phyloP scores from a whole-genome alignment of 2,329 filamentous ascomycete genomes.

The Aspergillus udagawae region DNA sequence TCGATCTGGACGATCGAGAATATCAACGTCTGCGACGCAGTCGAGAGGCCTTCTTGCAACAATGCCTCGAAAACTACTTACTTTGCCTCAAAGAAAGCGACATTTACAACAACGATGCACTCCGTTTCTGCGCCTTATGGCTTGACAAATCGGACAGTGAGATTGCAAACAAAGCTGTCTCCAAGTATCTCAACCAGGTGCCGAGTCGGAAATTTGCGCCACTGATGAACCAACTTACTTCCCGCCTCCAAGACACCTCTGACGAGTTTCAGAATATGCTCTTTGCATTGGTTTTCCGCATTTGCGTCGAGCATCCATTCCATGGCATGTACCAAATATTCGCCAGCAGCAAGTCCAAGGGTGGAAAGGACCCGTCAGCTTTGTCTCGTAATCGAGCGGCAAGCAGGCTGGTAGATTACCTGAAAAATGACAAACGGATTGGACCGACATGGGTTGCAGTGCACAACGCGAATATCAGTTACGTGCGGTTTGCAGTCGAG shows the following conservation, averaged over 20 bases:
- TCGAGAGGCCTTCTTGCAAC: slow-evolving; percentile 75
- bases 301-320: slow-evolving; percentile 90
- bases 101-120: slow-evolving; percentile 79
- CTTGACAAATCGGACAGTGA: slow-evolving; percentile 76
- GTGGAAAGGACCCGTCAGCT: slow-evolving; percentile 67
- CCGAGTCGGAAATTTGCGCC: slow-evolving; percentile 88
- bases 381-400: slow-evolving; percentile 71
- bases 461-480: slow-evolving; percentile 67
- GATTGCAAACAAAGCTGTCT: slow-evolving; percentile 72
- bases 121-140: slow-evolving; percentile 93
- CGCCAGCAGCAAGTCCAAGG: slow-evolving; percentile 68
- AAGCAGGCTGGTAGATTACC: slow-evolving; percentile 58
- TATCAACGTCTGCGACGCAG: slow-evolving; percentile 72
- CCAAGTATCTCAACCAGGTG: slow-evolving; percentile 65
- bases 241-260: slow-evolving; percentile 71
- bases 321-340: slow-evolving; percentile 98
- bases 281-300: slow-evolving; percentile 68
- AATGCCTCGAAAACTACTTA: slow-evolving; percentile 91
- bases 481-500: slow-evolving; percentile 48
- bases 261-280: slow-evolving; percentile 73
- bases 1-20: slow-evolving; percentile 84
- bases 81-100: slow-evolving; percentile 80
- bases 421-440: slow-evolving; percentile 52
- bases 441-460: slow-evolving; percentile 65
- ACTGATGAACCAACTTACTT: slow-evolving; percentile 93